Evolutionary conservation across 2,329 filamentous ascomycete genomes (phyloP).

Genomic region (Diplodia seriata): DNA sequence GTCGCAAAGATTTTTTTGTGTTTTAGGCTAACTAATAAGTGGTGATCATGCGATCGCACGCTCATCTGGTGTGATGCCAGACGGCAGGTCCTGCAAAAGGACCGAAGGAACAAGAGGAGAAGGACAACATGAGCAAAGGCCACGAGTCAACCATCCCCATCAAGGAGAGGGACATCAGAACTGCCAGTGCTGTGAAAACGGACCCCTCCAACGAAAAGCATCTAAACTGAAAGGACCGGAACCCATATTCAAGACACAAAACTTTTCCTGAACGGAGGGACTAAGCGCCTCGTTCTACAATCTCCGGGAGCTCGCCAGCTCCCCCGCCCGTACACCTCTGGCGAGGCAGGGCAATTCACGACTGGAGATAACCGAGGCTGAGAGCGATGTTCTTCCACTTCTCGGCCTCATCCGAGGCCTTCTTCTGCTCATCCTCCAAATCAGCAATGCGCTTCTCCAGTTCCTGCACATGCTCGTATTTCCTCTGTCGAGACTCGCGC

Average conservation of each 20-base stretch:
- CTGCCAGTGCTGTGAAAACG: constrained; percentile 43
- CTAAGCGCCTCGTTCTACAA: constrained; percentile 32
- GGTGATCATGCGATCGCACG: neutral
- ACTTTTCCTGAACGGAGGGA: constrained; percentile 30
- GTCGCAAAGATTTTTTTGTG: neutral
- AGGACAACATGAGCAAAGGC: constrained; percentile 37
- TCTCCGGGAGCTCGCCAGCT: constrained; percentile 44
- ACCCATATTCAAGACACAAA: constrained; percentile 4
- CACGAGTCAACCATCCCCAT: constrained; percentile 58
- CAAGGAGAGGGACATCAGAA: constrained; percentile 59
- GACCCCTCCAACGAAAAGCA: constrained; percentile 33
- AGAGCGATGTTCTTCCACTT: constrained; percentile 44
- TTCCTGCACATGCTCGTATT: constrained; percentile 76
- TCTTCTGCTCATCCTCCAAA: constrained; percentile 61
- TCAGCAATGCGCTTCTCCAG: constrained; percentile 77
- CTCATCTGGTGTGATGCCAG: neutral
- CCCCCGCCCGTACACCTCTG: constrained; percentile 40
- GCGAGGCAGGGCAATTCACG: constrained; percentile 42
- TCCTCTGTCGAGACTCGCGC: constrained; percentile 88
- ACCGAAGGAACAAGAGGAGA: neutral
- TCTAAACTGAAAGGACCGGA: constrained; percentile 27
- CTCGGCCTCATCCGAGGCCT: constrained; percentile 52
- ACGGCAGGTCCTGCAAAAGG: neutral
- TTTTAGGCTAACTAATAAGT: constrained; percentile 3
- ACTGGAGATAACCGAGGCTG: constrained; percentile 43